phyloP scores from a whole-genome alignment of 305 asterid species.

The Nicotiana rustica region DNA sequence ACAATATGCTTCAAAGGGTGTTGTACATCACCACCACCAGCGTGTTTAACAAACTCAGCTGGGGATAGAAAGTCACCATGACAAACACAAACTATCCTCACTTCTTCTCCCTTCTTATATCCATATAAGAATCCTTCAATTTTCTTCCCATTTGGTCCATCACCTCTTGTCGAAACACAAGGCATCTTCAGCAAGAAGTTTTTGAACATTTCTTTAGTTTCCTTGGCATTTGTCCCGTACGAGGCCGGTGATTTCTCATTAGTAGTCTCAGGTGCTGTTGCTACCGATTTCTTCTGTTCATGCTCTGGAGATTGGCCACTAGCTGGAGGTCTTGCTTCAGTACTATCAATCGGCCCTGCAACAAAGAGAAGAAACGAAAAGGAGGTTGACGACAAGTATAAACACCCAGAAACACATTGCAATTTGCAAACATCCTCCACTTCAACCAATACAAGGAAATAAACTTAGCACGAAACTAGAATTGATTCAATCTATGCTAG shows the following conservation, averaged over 20 bases:
- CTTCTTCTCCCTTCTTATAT: not conserved
- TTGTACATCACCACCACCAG: not conserved
- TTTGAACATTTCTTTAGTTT: constrained; percentile 28
- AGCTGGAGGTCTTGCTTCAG: not conserved
- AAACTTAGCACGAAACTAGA: not conserved
- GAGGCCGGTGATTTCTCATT: not conserved
- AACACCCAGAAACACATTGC: not conserved
- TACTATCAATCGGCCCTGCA: not conserved
- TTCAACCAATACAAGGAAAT: not conserved
- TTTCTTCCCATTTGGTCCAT: not conserved
- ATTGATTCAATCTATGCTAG: not conserved
- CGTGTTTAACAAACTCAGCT: constrained; percentile 22
- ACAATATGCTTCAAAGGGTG: constrained; percentile 11
- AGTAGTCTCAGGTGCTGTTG: not conserved
- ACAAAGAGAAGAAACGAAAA: not conserved
- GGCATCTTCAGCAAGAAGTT: constrained; percentile 37
- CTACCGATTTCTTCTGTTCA: constrained; percentile 38
- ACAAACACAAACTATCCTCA: constrained; percentile 23
- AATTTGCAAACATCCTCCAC: not conserved
- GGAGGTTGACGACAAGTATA: not conserved
- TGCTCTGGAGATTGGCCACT: constrained; percentile 31
- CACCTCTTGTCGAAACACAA: not conserved
- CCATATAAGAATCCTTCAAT: not conserved
- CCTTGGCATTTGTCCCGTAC: not conserved
- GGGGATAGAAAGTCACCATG: not conserved